A percentile compares a stretch with the other conserved stretches of the same genome.
Conservation (phyloP, 148 eudicot genomes). For the Silene uniflora region DNA sequence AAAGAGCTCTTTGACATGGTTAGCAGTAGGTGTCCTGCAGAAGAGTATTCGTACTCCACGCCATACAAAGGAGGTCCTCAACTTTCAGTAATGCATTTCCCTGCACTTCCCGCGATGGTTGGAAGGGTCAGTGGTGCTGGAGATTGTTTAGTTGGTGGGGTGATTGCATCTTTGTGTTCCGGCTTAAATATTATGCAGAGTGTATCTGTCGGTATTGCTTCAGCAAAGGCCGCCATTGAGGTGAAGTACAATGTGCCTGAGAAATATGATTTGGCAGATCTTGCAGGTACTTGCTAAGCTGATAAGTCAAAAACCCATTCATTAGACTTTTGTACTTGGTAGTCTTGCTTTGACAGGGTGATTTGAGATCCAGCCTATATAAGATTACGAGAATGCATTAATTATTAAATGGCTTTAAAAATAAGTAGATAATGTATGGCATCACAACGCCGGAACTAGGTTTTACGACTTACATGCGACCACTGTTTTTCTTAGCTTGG, state of each 20-base stretch:
- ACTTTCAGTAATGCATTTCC: constrained; percentile 59
- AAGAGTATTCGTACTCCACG: constrained; percentile 29
- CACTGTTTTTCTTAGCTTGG: neutral
- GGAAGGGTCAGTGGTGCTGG: constrained; percentile 92
- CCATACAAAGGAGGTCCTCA: constrained; percentile 30
- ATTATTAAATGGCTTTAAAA: neutral
- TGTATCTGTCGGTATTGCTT: constrained; percentile 82
- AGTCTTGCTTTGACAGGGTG: neutral
- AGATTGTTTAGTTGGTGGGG: constrained; percentile 92
- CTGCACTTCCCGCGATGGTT: constrained; percentile 73
- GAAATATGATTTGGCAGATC: constrained; percentile 36
- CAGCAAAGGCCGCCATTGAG: constrained; percentile 82
- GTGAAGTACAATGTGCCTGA: constrained; percentile 66
- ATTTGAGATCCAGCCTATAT: neutral
- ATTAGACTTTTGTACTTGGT: neutral
- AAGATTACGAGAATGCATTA: neutral
- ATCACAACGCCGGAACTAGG: too few species aligned
- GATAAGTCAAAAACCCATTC: neutral
- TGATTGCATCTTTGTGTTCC: constrained; percentile 65
- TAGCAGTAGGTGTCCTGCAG: constrained; percentile 48
- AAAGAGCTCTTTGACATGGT: constrained; percentile 42
- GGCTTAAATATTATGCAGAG: constrained; percentile 85
- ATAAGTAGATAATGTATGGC: too few species aligned
- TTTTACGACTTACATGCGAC: neutral
- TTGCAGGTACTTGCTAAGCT: constrained; percentile 52